phyloP scores from a whole-genome alignment of 768 basidiomycete genomes.

The Trametes cubensis region DNA sequence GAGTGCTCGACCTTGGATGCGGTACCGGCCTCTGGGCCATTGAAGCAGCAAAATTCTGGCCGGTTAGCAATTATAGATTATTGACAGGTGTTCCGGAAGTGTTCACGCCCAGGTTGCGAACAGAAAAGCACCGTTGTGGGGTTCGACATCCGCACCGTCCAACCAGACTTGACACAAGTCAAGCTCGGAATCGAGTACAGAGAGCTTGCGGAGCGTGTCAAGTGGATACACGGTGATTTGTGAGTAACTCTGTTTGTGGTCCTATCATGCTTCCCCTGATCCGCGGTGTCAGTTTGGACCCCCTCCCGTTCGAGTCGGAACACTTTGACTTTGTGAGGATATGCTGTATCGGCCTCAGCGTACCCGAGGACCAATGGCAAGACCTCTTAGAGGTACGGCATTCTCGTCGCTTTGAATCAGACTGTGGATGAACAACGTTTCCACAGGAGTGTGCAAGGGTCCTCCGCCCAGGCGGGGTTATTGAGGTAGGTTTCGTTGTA shows the following conservation, averaged over 20 bases:
- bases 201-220: slow-evolving; percentile 52
- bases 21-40: slow-evolving; percentile 74
- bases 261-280: background rate
- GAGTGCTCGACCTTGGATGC: slow-evolving; percentile 71
- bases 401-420: slow-evolving; percentile 21
- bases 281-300: slow-evolving; percentile 52
- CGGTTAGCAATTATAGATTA: slow-evolving; percentile 41
- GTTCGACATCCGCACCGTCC: slow-evolving; percentile 56
- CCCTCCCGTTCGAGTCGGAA: slow-evolving; percentile 57
- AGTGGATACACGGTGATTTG: slow-evolving; percentile 74
- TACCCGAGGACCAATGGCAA: slow-evolving; percentile 80
- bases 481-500: slow-evolving; percentile 55
- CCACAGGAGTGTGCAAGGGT: slow-evolving; percentile 68
- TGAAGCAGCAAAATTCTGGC: slow-evolving; percentile 68
- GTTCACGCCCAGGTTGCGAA: background rate
- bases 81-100: background rate
- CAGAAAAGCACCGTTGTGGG: slow-evolving; percentile 58
- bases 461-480: slow-evolving; percentile 58
- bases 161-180: slow-evolving; percentile 50
- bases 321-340: slow-evolving; percentile 71
- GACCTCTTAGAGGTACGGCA: slow-evolving; percentile 57
- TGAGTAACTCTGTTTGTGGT: slow-evolving; percentile 34
- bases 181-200: slow-evolving; percentile 25
- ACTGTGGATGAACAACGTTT: slow-evolving; percentile 8
- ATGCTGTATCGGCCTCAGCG: slow-evolving; percentile 62